Base-by-base conservation (phyloP, 164 flowering plant species). In the Sextonia rubra region DNA sequence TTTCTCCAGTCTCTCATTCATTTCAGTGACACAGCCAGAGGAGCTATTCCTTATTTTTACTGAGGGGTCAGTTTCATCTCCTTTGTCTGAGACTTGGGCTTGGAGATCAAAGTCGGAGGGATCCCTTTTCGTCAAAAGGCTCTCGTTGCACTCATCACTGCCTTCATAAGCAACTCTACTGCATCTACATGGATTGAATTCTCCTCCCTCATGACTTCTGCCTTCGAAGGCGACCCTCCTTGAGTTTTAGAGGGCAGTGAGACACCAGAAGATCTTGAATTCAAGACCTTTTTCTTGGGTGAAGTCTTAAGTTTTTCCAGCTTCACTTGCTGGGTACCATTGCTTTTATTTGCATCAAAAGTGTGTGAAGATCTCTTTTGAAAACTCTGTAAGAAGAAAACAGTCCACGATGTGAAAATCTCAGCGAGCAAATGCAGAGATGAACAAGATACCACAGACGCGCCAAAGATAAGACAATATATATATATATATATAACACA, bases 71-170 rank as follows among this genome's bases (percentile, higher is more conserved):
- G 56, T 66, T 48, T 75, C 76, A 49, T 68, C 83, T 15, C 61
- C 74, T 17, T 76, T 26, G 52, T 69, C 75, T 12, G 60, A 71
- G 20, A 64, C 78, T 25, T 71, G 85, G 27, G 83, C 78, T 78
- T 84, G 88, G 63, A 85, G 87, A 82, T 87, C 83, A 55, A 76
- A 82, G 58, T 86, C 91, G 58, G 93, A 89, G 66, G 77, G 75
- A 17, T 86, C 87, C 75, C 87, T 83, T 77, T 78, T 88, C 63
- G 83, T 82, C 3, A 85, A 79, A 7, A 76, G 68, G 66, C 69
- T 79, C 55, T 81, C 91, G 67, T 92, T 94, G 56, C 82, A 84
- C 80, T 91, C 97, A 71, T 94, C 95, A 76, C 87, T 91, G 56
- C 94, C 98, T 80, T 92, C 97, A 74, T 92, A 91, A 56, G 88